phyloP scores from a whole-genome alignment of 106 monocot genomes.

The Dendrobium catenatum region DNA sequence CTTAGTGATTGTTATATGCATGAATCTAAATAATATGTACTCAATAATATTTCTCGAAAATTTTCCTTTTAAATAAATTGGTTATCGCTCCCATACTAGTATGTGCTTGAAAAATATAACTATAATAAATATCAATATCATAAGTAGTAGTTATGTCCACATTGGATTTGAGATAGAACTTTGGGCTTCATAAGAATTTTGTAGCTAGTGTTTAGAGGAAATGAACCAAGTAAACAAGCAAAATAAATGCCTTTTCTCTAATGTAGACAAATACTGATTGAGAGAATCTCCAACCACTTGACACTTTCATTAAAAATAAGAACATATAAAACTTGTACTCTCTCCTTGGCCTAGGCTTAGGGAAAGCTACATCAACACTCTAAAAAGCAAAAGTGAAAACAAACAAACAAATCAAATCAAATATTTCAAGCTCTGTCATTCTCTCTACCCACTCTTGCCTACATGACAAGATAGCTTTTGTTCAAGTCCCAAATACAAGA shows the following conservation, averaged over 20 bases:
- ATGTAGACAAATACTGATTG: not conserved
- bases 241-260: not conserved
- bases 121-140: not conserved
- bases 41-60: no score
- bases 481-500: not conserved
- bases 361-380: constrained; percentile 2
- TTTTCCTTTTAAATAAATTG: no score
- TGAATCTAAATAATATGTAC: no score
- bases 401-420: constrained; percentile 1
- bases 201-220: not conserved
- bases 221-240: not conserved
- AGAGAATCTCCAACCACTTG: not conserved
- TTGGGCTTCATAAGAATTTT: not conserved
- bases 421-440: not conserved
- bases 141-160: not conserved
- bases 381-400: not conserved
- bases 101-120: no score
- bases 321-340: not conserved
- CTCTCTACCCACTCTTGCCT: not conserved
- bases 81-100: no score
- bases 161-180: not conserved
- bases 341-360: not conserved
- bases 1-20: no score
- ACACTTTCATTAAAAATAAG: not conserved
- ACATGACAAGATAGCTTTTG: not conserved